Base-by-base conservation (phyloP, 306 rosid species). In the Prunus dulcis region DNA sequence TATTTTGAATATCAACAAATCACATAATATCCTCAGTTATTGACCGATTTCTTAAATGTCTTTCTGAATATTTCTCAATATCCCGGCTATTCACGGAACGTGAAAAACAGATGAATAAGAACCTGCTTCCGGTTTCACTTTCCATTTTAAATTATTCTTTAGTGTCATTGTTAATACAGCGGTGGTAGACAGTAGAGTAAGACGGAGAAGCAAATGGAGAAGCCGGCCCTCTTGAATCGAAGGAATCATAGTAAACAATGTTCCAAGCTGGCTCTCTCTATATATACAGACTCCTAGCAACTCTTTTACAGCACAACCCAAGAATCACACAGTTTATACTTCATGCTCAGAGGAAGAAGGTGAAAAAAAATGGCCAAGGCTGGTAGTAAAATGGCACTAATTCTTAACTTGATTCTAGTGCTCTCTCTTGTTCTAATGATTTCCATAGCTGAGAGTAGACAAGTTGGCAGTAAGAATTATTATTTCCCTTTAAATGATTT, bases 391-490 rank as follows among this genome's bases (percentile, higher is more conserved):
- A 4, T 25, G 2, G 64, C 52, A 11, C 23, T 38, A 10, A 8
- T 23, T 45, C 55, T 43, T 8, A 73, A 73, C 55, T 15, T 73
- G 27, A 19, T 73, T 73, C 14, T 63, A 12, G 32, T 74, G 58
- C 10, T 74, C 34, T 74, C 78, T 61, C 60, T 74, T 12, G 17
- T 62, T n/a, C 38, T 74, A 1, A 28, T 30, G 71, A 30, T 74
- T 22, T 63, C 71, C 71, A 74, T 12, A 17, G 56, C 6, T 0
- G 34, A 74, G 32, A 47, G 71, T 20, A 49, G 32, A 49, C 55
- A 19, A 20, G 38, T 74, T 5, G 25, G 38, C 30, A 28, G 78
- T 74, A 22, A 62, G 78, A 55, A 32, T 28, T 12, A 7, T 11
- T 12, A 20, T 22, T 58, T 5, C 14, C 2, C 0, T 20, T 3